Evolutionary conservation across 2,329 filamentous ascomycete species (phyloP), one percentile per base, ranked within the genome.

Genomic region (Exserohilum turcica): DNA sequence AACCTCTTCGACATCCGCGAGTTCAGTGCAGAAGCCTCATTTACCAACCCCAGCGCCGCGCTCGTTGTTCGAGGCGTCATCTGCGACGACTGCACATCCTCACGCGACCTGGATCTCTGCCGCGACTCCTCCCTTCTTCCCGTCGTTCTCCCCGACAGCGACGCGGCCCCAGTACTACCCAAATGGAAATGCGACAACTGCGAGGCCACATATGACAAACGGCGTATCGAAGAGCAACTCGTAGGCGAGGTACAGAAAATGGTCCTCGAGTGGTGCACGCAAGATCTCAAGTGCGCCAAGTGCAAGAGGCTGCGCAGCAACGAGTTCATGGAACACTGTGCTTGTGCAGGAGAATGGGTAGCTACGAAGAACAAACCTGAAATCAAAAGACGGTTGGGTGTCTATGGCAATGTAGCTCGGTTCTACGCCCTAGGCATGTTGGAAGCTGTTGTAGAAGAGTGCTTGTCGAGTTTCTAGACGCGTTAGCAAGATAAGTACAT

Each of bases 321-420:
- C 72, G 93, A 97, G 68, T 95, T 97, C 66, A 92, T 94, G 86
- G 93, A 97, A 74, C 92, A 97, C 75, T 99, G 95, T 76, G 89
- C 87, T 9, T 99, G 94, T 79, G 91, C 90, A 56, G 94, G 94
- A 3, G 83, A 84, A 54, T 99, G 94, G 94, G 82, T 81, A 15
- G 85, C 85, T 60, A 90, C 86, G 16, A 80, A 92, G 54, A 83
- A 87, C 62, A 81, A 82, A 59, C 84, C 82, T 27, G 89, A 89
- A 24, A 78, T 93, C 21, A 75, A 84, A 67, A 84, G 80, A 70
- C 83, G 79, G 70, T 65, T 97, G 66, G 80, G 74, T 36, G 88
- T 96, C 4, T 87, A 91, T 75, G 81, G 80, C 61, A 86, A 84
- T 47, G 92, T 96, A 43, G 90, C 90, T 6, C 82, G 79, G 65